These are phyloP conservation scores for Fusarium sacchari DNA, from an alignment of 2,329 filamentous ascomycete genomes.

Conservation along the genomic window DNA sequence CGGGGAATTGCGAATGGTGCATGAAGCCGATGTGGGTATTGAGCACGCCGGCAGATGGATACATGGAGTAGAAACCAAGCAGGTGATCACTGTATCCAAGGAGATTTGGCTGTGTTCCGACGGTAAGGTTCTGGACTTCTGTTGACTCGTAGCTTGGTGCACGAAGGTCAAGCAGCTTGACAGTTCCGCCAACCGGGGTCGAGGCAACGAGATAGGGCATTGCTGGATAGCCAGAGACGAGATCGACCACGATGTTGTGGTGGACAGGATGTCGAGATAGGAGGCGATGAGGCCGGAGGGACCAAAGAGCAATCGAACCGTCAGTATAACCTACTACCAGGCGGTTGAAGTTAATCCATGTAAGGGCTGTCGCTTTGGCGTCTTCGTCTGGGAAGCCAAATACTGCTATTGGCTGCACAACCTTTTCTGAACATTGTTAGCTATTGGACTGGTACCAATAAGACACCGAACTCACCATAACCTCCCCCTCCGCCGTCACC, in stretches of 20 bases:
- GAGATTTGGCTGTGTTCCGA: conserved; percentile 63
- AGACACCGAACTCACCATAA: conserved; percentile 51
- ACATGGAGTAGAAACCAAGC: conserved; percentile 63
- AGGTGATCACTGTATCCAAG: conserved; percentile 66
- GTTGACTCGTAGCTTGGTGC: conserved; percentile 63
- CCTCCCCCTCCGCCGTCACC: conserved; percentile 45
- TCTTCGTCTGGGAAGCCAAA: conserved; percentile 59
- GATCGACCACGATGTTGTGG: conserved; percentile 63
- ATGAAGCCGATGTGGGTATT: conserved; percentile 64
- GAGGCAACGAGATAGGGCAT: conserved; percentile 66
- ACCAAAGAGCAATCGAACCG: conserved; percentile 67
- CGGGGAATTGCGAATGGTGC: conserved; percentile 62
- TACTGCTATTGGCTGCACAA: conserved; percentile 56
- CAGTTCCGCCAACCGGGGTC: conserved; percentile 63
- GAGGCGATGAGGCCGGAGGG: conserved; percentile 59
- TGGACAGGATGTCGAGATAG: conserved; percentile 65
- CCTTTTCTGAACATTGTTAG: conserved; percentile 53
- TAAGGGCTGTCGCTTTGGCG: conserved; percentile 61
- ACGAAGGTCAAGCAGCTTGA: conserved; percentile 63
- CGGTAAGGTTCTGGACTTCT: conserved; percentile 61
- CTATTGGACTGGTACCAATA: background rate
- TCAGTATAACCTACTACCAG: conserved; percentile 66
- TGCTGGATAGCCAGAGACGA: conserved; percentile 66
- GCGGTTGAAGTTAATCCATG: conserved; percentile 66
- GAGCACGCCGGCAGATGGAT: conserved; percentile 63